Evolutionary conservation across 2,329 filamentous ascomycete species (phyloP).

Genomic region (Acephala macrosclerotiorum): DNA sequence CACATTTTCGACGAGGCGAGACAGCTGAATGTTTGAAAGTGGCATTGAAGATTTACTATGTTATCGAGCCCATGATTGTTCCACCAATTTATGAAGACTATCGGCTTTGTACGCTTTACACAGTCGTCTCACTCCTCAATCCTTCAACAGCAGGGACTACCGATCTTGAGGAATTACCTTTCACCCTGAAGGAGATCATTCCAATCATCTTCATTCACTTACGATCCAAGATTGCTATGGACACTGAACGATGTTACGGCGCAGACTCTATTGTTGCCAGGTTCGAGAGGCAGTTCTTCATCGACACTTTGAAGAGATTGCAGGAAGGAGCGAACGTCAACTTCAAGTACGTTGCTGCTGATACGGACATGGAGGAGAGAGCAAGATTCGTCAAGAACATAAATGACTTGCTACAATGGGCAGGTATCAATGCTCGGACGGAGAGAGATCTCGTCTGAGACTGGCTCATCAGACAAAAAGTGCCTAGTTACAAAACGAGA

Average conservation of each 20-base stretch:
- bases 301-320: background rate
- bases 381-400: constrained; percentile 2
- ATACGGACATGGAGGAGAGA: background rate
- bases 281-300: constrained; percentile 9
- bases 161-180: background rate
- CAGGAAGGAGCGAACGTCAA: background rate
- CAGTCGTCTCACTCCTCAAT: background rate
- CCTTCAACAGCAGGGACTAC: background rate
- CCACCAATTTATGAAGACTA: background rate
- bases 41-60: background rate
- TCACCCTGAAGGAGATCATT: background rate
- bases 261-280: constrained; percentile 6
- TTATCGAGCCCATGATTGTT: background rate
- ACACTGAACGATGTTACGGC: constrained; percentile 13
- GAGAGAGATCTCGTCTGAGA: constrained; percentile 9
- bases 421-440: background rate
- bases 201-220: background rate
- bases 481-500: no score
- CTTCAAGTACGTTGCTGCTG: background rate
- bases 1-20: background rate
- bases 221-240: background rate
- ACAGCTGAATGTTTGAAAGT: constrained; percentile 1
- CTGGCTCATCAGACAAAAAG: background rate
- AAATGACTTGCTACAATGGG: constrained; percentile 14
- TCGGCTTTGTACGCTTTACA: background rate